Evolutionary conservation across 768 basidiomycete species (phyloP), one percentile per base, ranked within the genome.

Genomic region (Lactifluus hygrophoroides): DNA sequence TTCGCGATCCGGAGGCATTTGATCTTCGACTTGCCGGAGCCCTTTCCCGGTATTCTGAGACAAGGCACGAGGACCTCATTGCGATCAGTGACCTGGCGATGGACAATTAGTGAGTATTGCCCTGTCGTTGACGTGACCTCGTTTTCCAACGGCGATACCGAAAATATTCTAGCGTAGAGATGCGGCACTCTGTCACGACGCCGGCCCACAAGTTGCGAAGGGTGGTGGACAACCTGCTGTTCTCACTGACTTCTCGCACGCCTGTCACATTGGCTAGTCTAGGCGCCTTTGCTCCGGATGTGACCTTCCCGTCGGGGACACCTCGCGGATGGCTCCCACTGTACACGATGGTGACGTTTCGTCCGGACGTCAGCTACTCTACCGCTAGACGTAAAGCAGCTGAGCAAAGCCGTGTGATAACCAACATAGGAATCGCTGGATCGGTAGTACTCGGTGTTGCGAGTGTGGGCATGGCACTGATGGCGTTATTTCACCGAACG

Each of bases 321-420:
- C 86, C 85, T 44, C 69, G 70, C 63, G 93, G 90, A 37, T 97
- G 94, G 94, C 79, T 94, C 51, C 89, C 92, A 57, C 77, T 95
- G 50, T 99, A 99, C 72, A 91, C 91, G 34, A 96, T 98, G 94
- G 87, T 96, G 64, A 97, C 95, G 44, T 99, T 99, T 75, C 82
- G 95, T 42, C 91, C 93, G 51, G 95, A 98, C 72, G 83, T 99
- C 66, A 86, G 85, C 69, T 99, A 99, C 69, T 83, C 85, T 56
- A 84, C 83, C 50, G 94, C 86, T 21, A 80, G 81, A 69, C 77
- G 75, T 68, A 85, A 83, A 71, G 86, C 86, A 56, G 76, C 72
- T 60, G 74, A 77, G 68, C 95, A 99, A 73, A 74, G 79, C n/a
- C 70, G 69, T 30, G 76, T 90, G 53, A 73, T 97, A 61, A 70